phyloP scores from a whole-genome alignment of 108 stramenopile genomes.

The Cyclotella sp. region DNA sequence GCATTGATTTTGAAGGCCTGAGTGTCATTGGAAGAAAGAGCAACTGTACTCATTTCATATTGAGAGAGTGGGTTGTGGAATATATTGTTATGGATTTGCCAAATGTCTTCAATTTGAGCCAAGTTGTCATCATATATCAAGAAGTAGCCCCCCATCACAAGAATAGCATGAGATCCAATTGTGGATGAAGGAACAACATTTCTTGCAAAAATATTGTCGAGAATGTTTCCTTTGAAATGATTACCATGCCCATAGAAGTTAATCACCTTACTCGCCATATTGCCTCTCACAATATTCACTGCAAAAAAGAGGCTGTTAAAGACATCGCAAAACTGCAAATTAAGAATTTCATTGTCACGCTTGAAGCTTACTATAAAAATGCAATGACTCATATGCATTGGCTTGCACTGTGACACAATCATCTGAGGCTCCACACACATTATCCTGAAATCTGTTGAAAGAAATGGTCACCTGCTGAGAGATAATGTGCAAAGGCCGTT shows the following conservation, averaged over 20 bases:
- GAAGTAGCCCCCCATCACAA: too few species aligned
- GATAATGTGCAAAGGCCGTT: not conserved
- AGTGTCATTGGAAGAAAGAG: not conserved
- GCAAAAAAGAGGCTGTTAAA: too few species aligned
- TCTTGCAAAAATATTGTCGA: too few species aligned
- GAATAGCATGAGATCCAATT: too few species aligned
- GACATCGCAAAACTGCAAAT: too few species aligned
- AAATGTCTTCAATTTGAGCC: not conserved
- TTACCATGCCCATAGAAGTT: not conserved
- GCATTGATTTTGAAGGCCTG: not conserved
- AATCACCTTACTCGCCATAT: not conserved
- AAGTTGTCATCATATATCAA: not conserved
- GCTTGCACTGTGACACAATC: not conserved
- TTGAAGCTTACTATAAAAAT: too few species aligned
- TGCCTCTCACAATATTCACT: constrained; percentile 7
- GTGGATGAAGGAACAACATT: too few species aligned
- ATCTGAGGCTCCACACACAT: constrained; percentile 4
- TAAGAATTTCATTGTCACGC: too few species aligned
- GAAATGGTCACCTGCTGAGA: not conserved
- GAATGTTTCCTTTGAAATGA: too few species aligned
- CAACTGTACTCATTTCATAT: constrained; percentile 3
- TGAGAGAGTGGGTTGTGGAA: not conserved
- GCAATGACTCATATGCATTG: not conserved
- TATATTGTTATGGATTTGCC: constrained; percentile 1
- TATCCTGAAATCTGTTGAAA: constrained; percentile 6